Conservation (phyloP, 2,329 filamentous ascomycete species). For the Claviceps sp. region DNA sequence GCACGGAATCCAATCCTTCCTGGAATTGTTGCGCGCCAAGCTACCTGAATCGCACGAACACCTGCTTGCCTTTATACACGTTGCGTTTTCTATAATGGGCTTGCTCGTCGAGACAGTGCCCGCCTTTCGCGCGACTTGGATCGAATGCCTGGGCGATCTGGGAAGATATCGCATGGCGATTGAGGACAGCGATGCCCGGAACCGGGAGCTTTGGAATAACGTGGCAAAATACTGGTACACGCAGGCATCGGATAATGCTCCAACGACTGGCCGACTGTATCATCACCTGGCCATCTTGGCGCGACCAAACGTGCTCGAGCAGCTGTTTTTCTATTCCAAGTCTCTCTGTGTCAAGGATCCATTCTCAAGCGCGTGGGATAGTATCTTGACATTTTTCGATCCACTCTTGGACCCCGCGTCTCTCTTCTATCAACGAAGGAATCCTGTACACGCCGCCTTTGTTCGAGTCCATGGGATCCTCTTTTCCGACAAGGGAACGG, state of each 20-base stretch:
- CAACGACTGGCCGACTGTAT: constrained; percentile 65
- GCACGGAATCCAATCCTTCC: constrained; percentile 75
- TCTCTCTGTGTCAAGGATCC: constrained; percentile 54
- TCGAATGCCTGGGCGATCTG: constrained; percentile 81
- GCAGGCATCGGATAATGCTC: constrained; percentile 64
- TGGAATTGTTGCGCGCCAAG: constrained; percentile 62
- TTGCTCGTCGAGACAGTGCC: constrained; percentile 76
- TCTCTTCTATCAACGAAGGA: constrained; percentile 18
- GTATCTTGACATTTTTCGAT: constrained; percentile 56
- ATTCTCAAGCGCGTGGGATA: constrained; percentile 56
- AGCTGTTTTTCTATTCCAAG: constrained; percentile 61
- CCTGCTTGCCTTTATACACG: constrained; percentile 82
- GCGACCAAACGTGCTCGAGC: constrained; percentile 53
- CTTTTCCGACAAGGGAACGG: constrained; percentile 37
- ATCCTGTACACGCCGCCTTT: constrained; percentile 41
- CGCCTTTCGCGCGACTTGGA: constrained; percentile 77
- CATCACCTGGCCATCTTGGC: constrained; percentile 78
- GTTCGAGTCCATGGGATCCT: constrained; percentile 52
- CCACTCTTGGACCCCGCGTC: constrained; percentile 31
- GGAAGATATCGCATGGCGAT: constrained; percentile 81
- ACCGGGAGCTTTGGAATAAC: constrained; percentile 68
- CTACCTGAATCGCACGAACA: constrained; percentile 70
- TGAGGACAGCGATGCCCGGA: constrained; percentile 64
- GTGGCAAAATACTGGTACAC: constrained; percentile 77
- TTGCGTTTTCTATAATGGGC: constrained; percentile 83